These are phyloP conservation scores for Chlorella variabilis DNA, from an alignment of 163 green algal species.

Conservation along the genomic window DNA sequence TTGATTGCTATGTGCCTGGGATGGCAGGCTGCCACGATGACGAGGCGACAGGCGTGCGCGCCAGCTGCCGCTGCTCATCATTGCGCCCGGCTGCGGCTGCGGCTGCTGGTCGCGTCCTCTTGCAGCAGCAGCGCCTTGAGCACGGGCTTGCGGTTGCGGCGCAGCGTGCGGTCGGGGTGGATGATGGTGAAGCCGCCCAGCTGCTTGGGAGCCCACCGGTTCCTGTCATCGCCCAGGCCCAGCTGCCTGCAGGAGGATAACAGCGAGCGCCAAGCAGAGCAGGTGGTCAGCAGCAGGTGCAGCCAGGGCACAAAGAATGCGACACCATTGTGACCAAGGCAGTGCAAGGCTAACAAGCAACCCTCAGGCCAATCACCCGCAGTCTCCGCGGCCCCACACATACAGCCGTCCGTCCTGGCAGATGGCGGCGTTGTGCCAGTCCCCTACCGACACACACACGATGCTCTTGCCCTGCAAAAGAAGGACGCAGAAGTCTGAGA, in stretches of 20 bases:
- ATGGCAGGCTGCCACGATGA: neutral
- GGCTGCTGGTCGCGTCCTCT: constrained; percentile 1
- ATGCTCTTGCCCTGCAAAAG: constrained; percentile 34
- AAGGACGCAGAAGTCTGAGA: no score
- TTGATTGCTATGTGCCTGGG: neutral
- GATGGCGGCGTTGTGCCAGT: constrained; percentile 75
- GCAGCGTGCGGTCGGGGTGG: constrained; percentile 81
- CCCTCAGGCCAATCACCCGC: no score
- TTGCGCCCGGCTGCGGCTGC: neutral
- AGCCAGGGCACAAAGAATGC: no score
- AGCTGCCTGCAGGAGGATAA: constrained; percentile 62
- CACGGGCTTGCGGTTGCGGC: constrained; percentile 56
- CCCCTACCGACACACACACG: constrained; percentile 71
- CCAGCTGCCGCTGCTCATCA: neutral
- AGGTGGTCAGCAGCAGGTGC: neutral
- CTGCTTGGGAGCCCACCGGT: constrained; percentile 61
- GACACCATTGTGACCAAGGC: no score
- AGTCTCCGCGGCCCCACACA: constrained; percentile 84
- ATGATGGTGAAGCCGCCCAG: constrained; percentile 69
- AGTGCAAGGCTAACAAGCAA: no score
- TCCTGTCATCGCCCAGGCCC: constrained; percentile 71
- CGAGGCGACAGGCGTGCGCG: neutral
- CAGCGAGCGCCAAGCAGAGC: neutral
- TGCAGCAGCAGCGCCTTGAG: constrained; percentile 45
- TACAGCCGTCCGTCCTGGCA: constrained; percentile 64